Conservation (phyloP, 768 basidiomycete species). For the Bullera alba region DNA sequence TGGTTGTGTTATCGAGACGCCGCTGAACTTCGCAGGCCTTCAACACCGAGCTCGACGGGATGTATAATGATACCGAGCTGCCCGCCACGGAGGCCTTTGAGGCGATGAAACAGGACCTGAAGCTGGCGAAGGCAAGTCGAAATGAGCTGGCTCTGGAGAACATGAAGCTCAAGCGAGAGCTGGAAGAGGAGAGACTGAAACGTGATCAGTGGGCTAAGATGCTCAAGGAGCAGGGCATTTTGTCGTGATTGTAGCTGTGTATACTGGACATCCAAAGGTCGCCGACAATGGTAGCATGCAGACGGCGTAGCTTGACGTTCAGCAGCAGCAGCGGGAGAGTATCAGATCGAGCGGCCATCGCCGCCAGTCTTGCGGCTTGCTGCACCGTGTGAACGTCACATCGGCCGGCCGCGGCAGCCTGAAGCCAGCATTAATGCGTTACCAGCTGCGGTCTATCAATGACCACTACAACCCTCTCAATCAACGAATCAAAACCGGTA, state of each 20-base stretch:
- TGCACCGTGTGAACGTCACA: too few relatives aligned
- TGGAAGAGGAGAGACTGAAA: conserved; percentile 50
- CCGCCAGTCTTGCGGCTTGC: too few relatives aligned
- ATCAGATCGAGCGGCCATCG: too few relatives aligned
- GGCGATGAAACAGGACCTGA: conserved; percentile 67
- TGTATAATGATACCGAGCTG: conserved; percentile 78
- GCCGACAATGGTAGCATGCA: too few relatives aligned
- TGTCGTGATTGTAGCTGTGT: neutral
- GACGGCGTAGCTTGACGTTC: neutral
- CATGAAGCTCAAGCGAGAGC: conserved; percentile 53
- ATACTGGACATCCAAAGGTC: neutral
- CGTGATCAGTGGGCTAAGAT: conserved; percentile 74
- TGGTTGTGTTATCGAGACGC: neutral
- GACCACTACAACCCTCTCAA: neutral
- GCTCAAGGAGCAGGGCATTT: conserved; percentile 25
- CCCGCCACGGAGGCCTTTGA: conserved; percentile 76
- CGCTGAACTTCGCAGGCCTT: conserved; percentile 57
- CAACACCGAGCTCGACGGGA: conserved; percentile 84
- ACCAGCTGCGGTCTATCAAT: too few relatives aligned
- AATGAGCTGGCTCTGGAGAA: conserved; percentile 74
- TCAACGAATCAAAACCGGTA: too few relatives aligned
- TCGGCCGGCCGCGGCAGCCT: too few relatives aligned
- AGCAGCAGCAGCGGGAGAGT: too few relatives aligned
- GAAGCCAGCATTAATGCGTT: too few relatives aligned
- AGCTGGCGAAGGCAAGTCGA: conserved; percentile 64